phyloP scores from a whole-genome alignment of 148 eudicot species.

The Arctostaphylos glauca region DNA sequence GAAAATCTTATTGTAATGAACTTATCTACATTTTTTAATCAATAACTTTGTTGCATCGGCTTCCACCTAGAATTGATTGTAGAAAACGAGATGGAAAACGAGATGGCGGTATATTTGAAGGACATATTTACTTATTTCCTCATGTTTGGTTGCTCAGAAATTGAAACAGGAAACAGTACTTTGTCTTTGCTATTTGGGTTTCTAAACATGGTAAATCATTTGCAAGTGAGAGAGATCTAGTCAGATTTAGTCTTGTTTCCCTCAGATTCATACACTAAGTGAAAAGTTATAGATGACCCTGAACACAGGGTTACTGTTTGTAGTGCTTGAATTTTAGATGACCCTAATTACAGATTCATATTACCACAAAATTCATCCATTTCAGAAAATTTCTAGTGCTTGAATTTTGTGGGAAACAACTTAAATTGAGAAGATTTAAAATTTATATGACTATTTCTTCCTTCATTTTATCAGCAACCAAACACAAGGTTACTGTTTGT shows the following conservation, averaged over 20 bases:
- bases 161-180: neutral
- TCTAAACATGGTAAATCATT: neutral
- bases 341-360: too few species aligned
- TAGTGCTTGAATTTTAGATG: too few species aligned
- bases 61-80: neutral
- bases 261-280: too few species aligned
- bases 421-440: neutral
- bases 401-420: neutral
- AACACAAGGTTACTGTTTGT: neutral
- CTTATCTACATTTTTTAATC: neutral
- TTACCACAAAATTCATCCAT: too few species aligned
- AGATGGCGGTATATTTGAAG: neutral
- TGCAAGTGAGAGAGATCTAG: too few species aligned
- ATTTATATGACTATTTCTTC: neutral
- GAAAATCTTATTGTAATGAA: neutral
- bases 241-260: too few species aligned
- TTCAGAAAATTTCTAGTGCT: neutral
- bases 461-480: neutral
- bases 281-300: too few species aligned
- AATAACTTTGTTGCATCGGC: too few species aligned
- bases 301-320: too few species aligned
- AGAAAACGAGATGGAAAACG: neutral
- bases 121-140: neutral
- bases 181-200: neutral
- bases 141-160: slow-evolving; percentile 7